These are phyloP conservation scores for Colletotrichum sp. DNA, from an alignment of 2,329 filamentous ascomycete species.

Conservation along the genomic window DNA sequence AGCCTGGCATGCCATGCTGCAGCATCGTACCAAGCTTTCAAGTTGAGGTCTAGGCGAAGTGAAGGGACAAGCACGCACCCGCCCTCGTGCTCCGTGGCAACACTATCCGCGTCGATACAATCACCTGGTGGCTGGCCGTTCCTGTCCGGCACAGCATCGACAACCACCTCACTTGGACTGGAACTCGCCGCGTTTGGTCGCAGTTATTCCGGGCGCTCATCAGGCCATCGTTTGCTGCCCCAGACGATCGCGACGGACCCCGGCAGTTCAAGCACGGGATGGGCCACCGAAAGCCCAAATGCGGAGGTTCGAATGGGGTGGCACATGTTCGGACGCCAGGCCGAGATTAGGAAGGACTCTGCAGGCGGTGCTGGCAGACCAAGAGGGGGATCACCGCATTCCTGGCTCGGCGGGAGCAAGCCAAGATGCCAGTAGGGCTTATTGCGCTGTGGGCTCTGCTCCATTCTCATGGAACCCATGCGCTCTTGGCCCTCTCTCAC, in stretches of 20 bases:
- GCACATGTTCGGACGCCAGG: slow-evolving; percentile 8
- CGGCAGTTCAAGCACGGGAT: background rate
- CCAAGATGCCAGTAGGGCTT: slow-evolving; percentile 15
- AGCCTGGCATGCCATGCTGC: background rate
- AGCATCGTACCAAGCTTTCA: slow-evolving; percentile 16
- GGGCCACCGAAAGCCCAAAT: slow-evolving; percentile 4
- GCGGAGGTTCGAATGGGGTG: slow-evolving; percentile 15
- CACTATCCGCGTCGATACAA: background rate
- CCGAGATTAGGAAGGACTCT: slow-evolving; percentile 14
- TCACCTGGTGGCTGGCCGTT: background rate
- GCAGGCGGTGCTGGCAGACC: slow-evolving; percentile 3
- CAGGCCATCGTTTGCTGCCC: slow-evolving; percentile 4
- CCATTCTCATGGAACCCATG: slow-evolving; percentile 9
- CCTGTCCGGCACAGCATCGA: background rate
- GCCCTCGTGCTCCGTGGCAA: background rate
- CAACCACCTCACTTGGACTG: background rate
- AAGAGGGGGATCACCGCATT: slow-evolving; percentile 8
- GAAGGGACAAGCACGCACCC: background rate
- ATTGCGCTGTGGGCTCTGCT: slow-evolving; percentile 7
- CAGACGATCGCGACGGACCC: slow-evolving; percentile 1
- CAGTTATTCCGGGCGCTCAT: background rate
- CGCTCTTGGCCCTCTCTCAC: slow-evolving; percentile 7
- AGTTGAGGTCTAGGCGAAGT: background rate
- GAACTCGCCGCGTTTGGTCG: background rate
- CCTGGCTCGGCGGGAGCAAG: slow-evolving; percentile 3